A percentile compares a stretch with the other conserved stretches of the same genome.
Conservation (phyloP, 169 alveolate species). For the Perkinsus marinus region DNA sequence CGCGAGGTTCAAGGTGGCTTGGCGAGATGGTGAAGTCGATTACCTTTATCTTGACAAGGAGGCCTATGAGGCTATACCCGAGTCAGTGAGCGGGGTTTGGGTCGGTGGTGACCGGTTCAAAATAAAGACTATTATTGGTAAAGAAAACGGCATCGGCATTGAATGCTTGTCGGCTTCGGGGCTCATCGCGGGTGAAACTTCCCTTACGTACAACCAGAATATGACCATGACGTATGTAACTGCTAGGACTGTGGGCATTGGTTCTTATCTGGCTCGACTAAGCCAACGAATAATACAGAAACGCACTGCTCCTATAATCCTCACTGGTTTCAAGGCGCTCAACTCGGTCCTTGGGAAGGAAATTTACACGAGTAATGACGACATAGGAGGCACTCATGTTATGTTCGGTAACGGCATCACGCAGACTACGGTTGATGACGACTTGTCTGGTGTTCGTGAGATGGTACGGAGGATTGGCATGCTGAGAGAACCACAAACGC, state of each 20-base stretch:
- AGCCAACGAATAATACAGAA: conserved; percentile 66
- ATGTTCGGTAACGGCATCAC: conserved; percentile 71
- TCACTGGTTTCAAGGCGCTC: conserved; percentile 68
- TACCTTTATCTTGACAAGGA: conserved; percentile 47
- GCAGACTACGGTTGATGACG: conserved; percentile 44
- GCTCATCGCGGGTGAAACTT: conserved; percentile 70
- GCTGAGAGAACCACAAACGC: conserved; percentile 15
- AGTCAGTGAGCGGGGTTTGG: conserved; percentile 27
- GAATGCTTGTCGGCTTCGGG: conserved; percentile 66
- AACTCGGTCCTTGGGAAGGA: conserved; percentile 61
- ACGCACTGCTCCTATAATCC: conserved; percentile 52
- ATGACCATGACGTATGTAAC: conserved; percentile 65
- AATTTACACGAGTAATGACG: conserved; percentile 64
- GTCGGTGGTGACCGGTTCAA: conserved; percentile 16
- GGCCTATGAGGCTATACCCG: conserved; percentile 27
- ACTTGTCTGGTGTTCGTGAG: conserved; percentile 8
- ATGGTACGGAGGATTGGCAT: conserved; percentile 7
- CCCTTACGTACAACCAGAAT: conserved; percentile 59
- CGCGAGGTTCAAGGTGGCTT: conserved; percentile 38
- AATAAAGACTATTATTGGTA: conserved; percentile 29
- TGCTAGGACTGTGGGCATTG: conserved; percentile 71
- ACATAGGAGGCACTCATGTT: conserved; percentile 68
- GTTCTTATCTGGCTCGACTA: conserved; percentile 65
- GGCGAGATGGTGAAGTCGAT: conserved; percentile 49
- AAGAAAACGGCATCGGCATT: conserved; percentile 44